Base-by-base conservation (phyloP, 148 eudicot species). In the Diospyros lotus region DNA sequence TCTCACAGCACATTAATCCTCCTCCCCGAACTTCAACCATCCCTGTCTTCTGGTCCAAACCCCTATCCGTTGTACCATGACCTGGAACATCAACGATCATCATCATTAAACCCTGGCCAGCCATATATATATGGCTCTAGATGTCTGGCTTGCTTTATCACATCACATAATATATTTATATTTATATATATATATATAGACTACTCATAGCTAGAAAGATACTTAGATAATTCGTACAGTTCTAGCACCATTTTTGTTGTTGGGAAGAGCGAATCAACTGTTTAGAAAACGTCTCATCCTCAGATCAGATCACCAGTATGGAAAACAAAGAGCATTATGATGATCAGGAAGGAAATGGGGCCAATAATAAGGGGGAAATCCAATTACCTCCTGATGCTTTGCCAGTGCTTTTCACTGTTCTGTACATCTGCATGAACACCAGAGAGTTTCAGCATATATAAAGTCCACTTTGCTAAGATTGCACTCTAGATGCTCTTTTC, bases 321-420 rank as follows among this genome's bases (percentile, higher is more conserved):
- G 17, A 18, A 60, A 60, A 60, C 64, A 60, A 60, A 18, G 64
- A 60, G 64, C 18, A 60, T 60, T 17, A 77, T 68, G 64, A 72
- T 28, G 59, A 51, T 5, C 41, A 5, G 13, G 70, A 69, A 12
- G 1, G 48, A 63, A 64, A 73, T 77, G 74, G 71, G 75, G 66
- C 6, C 8, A 8, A 8, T 4, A 8, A 8, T 46, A 18, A 14
- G 77, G 39, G 73, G 78, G 78, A 73, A 72, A 64, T 78, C 73
- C 64, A 77, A 78, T 54, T 82, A 87, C 86, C 80, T 80, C 86
- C 80, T 80, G 83, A 46, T 67, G 82, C 70, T 81, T 83, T 91
- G 83, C 86, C 96, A 84, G 98, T 89, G 94, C 86, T 88, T 89
- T 93, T 93, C 82, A 91, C 98, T 80, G 98, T 93, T 84, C 98